Evolutionary conservation across 805 yeast genomes (phyloP).

Genomic region (Myxozyma geophila): DNA sequence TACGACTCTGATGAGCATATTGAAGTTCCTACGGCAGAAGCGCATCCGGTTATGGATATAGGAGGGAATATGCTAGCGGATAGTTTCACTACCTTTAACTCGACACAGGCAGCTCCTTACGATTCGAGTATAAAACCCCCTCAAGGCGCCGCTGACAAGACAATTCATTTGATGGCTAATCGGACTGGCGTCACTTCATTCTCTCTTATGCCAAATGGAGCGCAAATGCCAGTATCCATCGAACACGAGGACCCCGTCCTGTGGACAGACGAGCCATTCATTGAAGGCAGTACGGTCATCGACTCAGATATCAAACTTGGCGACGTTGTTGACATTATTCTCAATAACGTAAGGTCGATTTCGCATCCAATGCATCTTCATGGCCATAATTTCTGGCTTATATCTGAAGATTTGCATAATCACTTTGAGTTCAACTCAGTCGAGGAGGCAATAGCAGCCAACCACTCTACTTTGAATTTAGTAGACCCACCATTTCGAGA

Average conservation of each 20-base stretch:
- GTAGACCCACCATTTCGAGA: constrained; percentile 9
- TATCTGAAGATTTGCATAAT: constrained; percentile 50
- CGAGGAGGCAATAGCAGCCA: constrained; percentile 50
- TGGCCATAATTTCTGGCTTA: constrained; percentile 70
- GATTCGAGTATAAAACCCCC: constrained; percentile 2
- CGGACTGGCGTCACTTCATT: neutral
- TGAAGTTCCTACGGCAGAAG: neutral
- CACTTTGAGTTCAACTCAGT: constrained; percentile 44
- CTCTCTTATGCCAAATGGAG: constrained; percentile 9
- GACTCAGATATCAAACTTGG: constrained; percentile 12
- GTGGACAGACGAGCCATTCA: neutral
- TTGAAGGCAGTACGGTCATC: neutral
- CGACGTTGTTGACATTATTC: constrained; percentile 66
- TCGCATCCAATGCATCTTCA: constrained; percentile 80
- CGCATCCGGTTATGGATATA: neutral
- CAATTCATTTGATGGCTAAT: constrained; percentile 5
- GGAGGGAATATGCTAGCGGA: constrained; percentile 2
- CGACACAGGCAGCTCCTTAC: constrained; percentile 4
- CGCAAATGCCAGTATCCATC: constrained; percentile 1
- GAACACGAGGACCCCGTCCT: constrained; percentile 9
- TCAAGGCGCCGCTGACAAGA: constrained; percentile 8
- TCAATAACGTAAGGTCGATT: constrained; percentile 79
- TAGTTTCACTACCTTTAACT: neutral
- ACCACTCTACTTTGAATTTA: neutral
- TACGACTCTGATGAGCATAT: neutral